Evolutionary conservation across 75 land plant genomes (phyloP).

Genomic region (Ceratopteris richardii): DNA sequence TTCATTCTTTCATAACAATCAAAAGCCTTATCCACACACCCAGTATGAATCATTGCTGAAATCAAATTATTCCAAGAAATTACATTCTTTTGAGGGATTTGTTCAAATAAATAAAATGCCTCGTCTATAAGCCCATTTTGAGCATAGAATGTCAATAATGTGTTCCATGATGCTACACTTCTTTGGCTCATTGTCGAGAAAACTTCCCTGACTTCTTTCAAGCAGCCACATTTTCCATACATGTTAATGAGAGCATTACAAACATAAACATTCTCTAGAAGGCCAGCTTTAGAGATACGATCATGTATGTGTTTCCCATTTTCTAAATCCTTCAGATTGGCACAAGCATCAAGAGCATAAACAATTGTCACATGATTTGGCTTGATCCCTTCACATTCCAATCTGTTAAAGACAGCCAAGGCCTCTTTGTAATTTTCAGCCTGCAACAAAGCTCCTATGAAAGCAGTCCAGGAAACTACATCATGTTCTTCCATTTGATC

Average conservation of each 20-base stretch:
- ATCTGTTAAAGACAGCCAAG: constrained; percentile 13
- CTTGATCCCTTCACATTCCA: constrained; percentile 11
- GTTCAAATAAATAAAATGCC: neutral
- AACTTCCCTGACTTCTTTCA: constrained; percentile 16
- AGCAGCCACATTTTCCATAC: constrained; percentile 15
- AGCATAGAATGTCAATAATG: constrained; percentile 32
- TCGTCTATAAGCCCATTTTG: constrained; percentile 13
- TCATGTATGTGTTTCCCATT: constrained; percentile 20
- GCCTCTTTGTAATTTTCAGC: neutral
- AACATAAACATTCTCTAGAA: constrained; percentile 12
- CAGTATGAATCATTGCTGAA: constrained; percentile 7
- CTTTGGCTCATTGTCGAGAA: constrained; percentile 22
- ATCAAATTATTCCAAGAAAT: constrained; percentile 15
- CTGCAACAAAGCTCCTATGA: constrained; percentile 20
- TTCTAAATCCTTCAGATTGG: neutral
- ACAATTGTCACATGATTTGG: constrained; percentile 27
- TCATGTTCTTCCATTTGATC: constrained; percentile 12
- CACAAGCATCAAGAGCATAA: constrained; percentile 23
- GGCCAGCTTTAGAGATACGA: constrained; percentile 9
- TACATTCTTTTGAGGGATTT: constrained; percentile 8
- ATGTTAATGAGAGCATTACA: constrained; percentile 29
- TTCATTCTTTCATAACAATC: constrained; percentile 18
- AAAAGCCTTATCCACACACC: constrained; percentile 6
- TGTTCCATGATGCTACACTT: constrained; percentile 45
- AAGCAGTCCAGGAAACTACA: constrained; percentile 26